These are phyloP conservation scores for Iris pallida DNA, from an alignment of 116 monocot genomes.

Conservation along the genomic window DNA sequence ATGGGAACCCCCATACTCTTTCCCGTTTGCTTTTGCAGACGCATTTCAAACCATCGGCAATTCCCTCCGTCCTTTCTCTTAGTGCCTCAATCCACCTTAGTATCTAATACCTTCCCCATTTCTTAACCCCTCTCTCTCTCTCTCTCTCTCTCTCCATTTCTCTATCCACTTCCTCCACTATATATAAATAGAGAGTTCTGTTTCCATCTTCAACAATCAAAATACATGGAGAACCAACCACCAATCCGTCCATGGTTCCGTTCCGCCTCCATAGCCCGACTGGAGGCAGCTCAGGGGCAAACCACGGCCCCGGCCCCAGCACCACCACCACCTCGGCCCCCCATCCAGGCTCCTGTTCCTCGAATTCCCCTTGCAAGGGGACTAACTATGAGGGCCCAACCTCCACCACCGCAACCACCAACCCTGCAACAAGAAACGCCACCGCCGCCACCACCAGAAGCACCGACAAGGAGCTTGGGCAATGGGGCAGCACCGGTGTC, in stretches of 20 bases:
- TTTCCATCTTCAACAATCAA: neutral
- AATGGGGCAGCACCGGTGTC: neutral
- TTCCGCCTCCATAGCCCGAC: slow-evolving; percentile 22
- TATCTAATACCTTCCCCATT: slow-evolving; percentile 32
- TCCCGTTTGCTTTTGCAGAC: neutral
- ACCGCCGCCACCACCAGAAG: neutral
- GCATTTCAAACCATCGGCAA: neutral
- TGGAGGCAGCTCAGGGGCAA: slow-evolving; percentile 4
- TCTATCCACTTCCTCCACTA: neutral
- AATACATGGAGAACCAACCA: slow-evolving; percentile 30
- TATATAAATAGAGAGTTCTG: neutral
- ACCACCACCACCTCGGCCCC: neutral
- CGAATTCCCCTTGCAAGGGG: neutral
- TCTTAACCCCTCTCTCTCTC: neutral
- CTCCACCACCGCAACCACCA: neutral
- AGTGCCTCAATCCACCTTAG: slow-evolving; percentile 2
- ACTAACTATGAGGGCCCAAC: neutral
- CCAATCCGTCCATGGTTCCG: slow-evolving; percentile 25
- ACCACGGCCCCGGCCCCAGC: neutral
- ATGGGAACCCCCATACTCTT: neutral
- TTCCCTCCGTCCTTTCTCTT: neutral
- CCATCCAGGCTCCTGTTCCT: neutral
- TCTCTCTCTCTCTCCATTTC: neutral
- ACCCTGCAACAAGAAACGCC: neutral
- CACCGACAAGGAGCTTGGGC: neutral